Evolutionary conservation across 495 filamentous ascomycete species (phyloP).

Genomic region (Pyrenula aspistea): DNA sequence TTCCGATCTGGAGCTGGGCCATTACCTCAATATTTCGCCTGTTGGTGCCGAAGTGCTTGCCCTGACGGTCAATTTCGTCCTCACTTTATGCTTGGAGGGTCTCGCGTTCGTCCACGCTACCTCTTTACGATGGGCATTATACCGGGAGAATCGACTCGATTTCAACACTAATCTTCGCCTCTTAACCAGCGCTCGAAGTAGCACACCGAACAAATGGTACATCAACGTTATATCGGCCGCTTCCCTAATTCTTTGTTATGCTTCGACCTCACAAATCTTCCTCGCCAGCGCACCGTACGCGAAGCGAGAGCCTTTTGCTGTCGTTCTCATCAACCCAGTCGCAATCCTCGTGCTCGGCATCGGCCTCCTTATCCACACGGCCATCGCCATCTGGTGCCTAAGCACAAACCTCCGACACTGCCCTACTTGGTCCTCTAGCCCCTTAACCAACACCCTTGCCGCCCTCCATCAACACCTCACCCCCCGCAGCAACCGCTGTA

Average conservation of each 20-base stretch:
- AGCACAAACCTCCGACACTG: not conserved
- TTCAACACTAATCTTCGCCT: not conserved
- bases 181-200: not conserved
- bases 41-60: not conserved
- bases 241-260: not conserved
- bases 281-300: not conserved
- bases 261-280: not conserved
- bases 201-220: not conserved
- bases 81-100: not conserved
- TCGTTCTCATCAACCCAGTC: not conserved
- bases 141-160: not conserved
- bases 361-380: not conserved
- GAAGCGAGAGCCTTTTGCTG: not conserved
- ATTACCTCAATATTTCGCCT: not conserved
- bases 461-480: conserved; percentile 7
- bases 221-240: not conserved
- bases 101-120: not conserved
- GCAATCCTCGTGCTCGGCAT: not conserved
- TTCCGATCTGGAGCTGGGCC: not conserved
- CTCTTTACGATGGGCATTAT: not conserved
- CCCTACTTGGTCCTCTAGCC: conserved; percentile 1
- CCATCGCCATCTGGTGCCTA: not conserved
- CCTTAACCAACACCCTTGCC: conserved; percentile 12
- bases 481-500: conserved; percentile 15
- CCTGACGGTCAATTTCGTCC: not conserved